phyloP scores from a whole-genome alignment of 2,329 filamentous ascomycete genomes.

The Aspergillus sp. region DNA sequence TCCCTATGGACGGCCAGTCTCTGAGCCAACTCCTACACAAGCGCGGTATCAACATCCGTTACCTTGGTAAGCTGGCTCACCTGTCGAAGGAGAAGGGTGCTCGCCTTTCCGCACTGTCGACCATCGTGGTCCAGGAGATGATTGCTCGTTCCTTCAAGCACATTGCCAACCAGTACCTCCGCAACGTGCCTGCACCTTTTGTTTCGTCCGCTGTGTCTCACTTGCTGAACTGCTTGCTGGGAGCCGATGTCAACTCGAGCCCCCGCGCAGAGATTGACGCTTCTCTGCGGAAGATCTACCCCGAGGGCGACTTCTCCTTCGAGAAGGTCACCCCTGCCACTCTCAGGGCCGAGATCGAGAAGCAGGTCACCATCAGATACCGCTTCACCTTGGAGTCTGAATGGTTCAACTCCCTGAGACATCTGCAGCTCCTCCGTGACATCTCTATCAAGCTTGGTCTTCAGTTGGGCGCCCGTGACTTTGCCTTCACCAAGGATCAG shows the following conservation, averaged over 20 bases:
- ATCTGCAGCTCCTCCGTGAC: constrained; percentile 83
- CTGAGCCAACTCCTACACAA: constrained; percentile 87
- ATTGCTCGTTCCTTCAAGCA: constrained; percentile 95
- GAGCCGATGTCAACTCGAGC: constrained; percentile 67
- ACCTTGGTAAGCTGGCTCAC: constrained; percentile 78
- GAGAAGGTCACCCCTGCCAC: constrained; percentile 70
- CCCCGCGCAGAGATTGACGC: constrained; percentile 75
- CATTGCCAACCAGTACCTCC: constrained; percentile 71
- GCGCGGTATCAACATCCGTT: constrained; percentile 93
- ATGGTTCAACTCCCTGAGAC: constrained; percentile 65
- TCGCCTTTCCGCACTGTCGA: constrained; percentile 70
- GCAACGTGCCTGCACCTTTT: constrained; percentile 72
- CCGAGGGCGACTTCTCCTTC: constrained; percentile 76
- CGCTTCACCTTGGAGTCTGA: constrained; percentile 65
- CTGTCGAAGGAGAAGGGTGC: constrained; percentile 63
- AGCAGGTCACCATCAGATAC: constrained; percentile 69
- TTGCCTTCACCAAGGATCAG: constrained; percentile 57
- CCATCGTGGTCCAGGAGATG: constrained; percentile 85
- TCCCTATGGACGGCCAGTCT: constrained; percentile 97
- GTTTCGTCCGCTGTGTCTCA: constrained; percentile 77
- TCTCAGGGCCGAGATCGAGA: constrained; percentile 64
- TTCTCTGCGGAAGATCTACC: constrained; percentile 68
- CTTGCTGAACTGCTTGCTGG: constrained; percentile 88
- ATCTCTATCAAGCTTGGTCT: constrained; percentile 83
- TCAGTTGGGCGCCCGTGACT: constrained; percentile 77